Conservation (phyloP, 768 basidiomycete species). For the Strobilomyces confusus region DNA sequence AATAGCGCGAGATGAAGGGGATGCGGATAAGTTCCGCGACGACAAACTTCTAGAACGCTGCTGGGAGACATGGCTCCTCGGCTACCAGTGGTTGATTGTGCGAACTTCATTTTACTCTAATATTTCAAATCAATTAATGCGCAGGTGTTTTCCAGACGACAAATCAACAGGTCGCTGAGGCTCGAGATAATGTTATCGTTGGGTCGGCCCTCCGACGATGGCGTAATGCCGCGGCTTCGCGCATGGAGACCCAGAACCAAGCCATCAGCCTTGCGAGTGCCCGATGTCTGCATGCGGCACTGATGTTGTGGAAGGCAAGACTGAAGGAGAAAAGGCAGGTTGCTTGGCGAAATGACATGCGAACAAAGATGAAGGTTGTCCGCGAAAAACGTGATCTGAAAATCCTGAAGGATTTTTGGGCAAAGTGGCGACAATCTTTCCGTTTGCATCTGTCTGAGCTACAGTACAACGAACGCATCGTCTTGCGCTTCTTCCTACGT, state of each 20-base stretch:
- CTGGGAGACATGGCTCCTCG: conserved; percentile 73
- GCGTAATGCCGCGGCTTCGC: conserved; percentile 41
- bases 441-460: conserved; percentile 48
- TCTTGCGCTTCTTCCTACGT: conserved; percentile 40
- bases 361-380: conserved; percentile 59
- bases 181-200: conserved; percentile 62
- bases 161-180: conserved; percentile 60
- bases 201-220: conserved; percentile 59
- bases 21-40: conserved; percentile 65
- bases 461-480: conserved; percentile 44
- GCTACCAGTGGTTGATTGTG: conserved; percentile 71
- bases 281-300: conserved; percentile 39
- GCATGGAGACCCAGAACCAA: conserved; percentile 38
- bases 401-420: conserved; percentile 57
- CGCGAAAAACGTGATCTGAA: conserved; percentile 53
- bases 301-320: conserved; percentile 52
- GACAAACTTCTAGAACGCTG: conserved; percentile 63
- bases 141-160: conserved; percentile 51
- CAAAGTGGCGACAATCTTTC: conserved; percentile 60
- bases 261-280: conserved; percentile 43
- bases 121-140: conserved; percentile 13
- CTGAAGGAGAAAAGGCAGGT: conserved; percentile 52
- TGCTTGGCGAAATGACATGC: conserved; percentile 68
- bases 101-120: conserved; percentile 29
- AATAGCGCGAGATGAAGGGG: conserved; percentile 64